A percentile compares a stretch with the other conserved stretches of the same genome.
phyloP scores from a whole-genome alignment of 495 filamentous ascomycete genomes.

The Penicillium lividum region DNA sequence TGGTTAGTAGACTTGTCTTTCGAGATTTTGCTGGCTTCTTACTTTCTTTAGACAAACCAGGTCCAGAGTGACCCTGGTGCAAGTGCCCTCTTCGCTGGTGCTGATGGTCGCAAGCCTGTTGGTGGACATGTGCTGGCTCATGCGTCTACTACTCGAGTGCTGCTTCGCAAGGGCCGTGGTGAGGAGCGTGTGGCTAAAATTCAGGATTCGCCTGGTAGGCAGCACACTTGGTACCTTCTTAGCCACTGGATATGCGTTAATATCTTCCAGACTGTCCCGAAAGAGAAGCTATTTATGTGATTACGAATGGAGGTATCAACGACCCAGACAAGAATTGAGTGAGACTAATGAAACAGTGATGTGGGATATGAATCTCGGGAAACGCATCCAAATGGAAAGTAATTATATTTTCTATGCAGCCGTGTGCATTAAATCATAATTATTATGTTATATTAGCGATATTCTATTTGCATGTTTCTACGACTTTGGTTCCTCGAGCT shows the following conservation, averaged over 20 bases:
- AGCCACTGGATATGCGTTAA: neutral
- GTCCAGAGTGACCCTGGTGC: conserved; percentile 82
- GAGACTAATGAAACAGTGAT: neutral
- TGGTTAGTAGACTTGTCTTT: conserved; percentile 46
- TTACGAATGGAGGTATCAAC: conserved; percentile 75
- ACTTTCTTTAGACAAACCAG: conserved; percentile 64
- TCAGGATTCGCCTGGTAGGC: conserved; percentile 70
- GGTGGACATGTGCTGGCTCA: conserved; percentile 81
- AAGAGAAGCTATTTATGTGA: conserved; percentile 75
- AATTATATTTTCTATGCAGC: neutral
- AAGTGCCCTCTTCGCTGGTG: conserved; percentile 74
- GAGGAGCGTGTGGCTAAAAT: conserved; percentile 82
- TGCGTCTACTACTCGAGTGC: conserved; percentile 71
- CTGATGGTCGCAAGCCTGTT: conserved; percentile 73
- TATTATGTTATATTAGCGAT: neutral
- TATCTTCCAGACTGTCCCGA: conserved; percentile 64
- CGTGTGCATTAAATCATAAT: neutral
- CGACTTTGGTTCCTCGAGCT: neutral
- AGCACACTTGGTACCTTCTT: too few species aligned
- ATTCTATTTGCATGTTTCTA: neutral
- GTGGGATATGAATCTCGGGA: neutral
- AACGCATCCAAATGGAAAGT: neutral
- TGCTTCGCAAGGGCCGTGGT: conserved; percentile 74
- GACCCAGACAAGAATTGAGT: conserved; percentile 63
- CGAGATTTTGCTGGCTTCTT: neutral